A percentile compares a stretch with the other conserved stretches of the same genome.
phyloP scores from a whole-genome alignment of 768 basidiomycete species.

The Coprinopsis cinerea region DNA sequence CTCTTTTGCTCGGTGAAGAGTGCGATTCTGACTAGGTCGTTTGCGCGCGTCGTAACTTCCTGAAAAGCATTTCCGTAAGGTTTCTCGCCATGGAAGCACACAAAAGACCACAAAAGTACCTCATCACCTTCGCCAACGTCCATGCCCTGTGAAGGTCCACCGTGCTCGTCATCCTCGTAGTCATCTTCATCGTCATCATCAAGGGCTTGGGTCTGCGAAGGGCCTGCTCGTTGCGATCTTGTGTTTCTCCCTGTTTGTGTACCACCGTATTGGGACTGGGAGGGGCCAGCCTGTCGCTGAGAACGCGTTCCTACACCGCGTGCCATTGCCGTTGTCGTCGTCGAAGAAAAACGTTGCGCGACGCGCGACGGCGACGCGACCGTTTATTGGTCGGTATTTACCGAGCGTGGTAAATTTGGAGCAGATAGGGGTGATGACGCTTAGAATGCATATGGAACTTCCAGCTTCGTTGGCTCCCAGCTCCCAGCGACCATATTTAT shows the following conservation, averaged over 20 bases:
- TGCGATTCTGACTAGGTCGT: conserved; percentile 72
- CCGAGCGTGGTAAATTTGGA: too few species aligned
- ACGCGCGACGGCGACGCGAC: too few species aligned
- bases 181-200: conserved; percentile 6
- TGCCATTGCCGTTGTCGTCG: conserved; percentile 7
- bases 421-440: too few species aligned
- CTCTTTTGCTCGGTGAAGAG: conserved; percentile 76
- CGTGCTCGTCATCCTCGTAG: conserved; percentile 10
- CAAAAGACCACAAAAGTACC: too few species aligned
- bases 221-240: conserved; percentile 7
- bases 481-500: too few species aligned
- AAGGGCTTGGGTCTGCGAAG: conserved; percentile 6
- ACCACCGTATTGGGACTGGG: conserved; percentile 3
- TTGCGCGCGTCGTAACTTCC: conserved; percentile 62
- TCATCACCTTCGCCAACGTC: conserved; percentile 5
- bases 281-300: conserved; percentile 4
- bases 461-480: too few species aligned
- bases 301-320: conserved; percentile 9
- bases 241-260: background rate
- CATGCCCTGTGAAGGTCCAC: background rate
- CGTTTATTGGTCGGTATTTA: too few species aligned
- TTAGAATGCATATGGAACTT: too few species aligned
- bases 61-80: conserved; percentile 29
- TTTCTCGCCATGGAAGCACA: too few species aligned
- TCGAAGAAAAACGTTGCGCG: background rate